These are phyloP conservation scores for Ascodesmis nigricans DNA, from an alignment of 495 filamentous ascomycete species.

Conservation along the genomic window DNA sequence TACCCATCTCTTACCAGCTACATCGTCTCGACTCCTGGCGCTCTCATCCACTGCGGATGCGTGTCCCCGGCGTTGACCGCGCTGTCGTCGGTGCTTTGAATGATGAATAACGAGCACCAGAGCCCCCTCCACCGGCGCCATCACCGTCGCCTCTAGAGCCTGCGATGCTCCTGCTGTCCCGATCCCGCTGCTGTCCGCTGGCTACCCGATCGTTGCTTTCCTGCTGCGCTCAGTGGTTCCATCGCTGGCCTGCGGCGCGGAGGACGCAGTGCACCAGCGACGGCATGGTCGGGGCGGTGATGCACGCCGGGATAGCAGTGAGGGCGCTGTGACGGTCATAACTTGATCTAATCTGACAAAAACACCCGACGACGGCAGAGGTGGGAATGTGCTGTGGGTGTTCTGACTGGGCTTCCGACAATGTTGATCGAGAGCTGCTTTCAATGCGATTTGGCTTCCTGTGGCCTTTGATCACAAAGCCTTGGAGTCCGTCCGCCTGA, in stretches of 20 bases:
- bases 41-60: background rate
- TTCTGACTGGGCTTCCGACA: too few relatives aligned
- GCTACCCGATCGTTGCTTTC: background rate
- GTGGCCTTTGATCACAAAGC: too few relatives aligned
- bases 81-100: conserved; percentile 5
- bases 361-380: too few relatives aligned
- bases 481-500: too few relatives aligned
- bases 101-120: conserved; percentile 4
- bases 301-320: background rate
- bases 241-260: background rate
- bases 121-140: conserved; percentile 1
- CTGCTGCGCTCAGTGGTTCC: conserved; percentile 1
- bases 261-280: too few relatives aligned
- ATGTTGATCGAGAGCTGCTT: too few relatives aligned
- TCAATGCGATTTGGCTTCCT: too few relatives aligned
- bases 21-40: background rate
- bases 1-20: background rate
- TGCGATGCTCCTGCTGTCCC: background rate
- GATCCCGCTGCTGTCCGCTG: background rate
- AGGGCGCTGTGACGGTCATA: conserved; percentile 16
- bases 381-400: too few relatives aligned
- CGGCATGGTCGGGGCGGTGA: too few relatives aligned
- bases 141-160: background rate
- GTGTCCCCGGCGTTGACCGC: background rate
- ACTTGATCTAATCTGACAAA: conserved; percentile 24